Evolutionary conservation across 73 alveolate species (phyloP).

Genomic region (Tetrahymena malaccensis): DNA sequence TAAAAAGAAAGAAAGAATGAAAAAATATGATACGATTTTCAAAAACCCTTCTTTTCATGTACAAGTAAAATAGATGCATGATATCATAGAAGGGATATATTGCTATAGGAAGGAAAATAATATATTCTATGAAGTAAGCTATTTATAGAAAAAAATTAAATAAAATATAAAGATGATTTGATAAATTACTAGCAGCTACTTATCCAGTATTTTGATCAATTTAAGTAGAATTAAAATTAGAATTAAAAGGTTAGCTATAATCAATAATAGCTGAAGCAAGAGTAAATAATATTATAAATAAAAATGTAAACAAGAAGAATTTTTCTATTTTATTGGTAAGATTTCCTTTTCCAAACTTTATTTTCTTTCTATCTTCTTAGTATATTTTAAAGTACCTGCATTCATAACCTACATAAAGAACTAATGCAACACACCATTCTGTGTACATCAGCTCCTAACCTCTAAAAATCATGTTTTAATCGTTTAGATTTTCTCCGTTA

Average conservation of each 20-base stretch:
- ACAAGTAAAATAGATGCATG: not conserved
- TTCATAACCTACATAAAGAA: constrained; percentile 7
- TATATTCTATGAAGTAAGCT: not conserved
- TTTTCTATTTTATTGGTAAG: not conserved
- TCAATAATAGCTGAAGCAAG: not conserved
- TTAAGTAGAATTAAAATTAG: not conserved
- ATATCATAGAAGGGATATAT: not conserved
- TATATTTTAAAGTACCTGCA: constrained; percentile 15
- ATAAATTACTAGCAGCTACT: not conserved
- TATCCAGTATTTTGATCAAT: not conserved
- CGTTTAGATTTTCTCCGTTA: constrained; percentile 12
- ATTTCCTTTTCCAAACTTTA: constrained; percentile 11
- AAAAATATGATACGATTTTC: not conserved
- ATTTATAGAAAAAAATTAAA: not conserved
- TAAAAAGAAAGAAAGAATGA: not conserved
- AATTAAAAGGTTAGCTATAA: not conserved
- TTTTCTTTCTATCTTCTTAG: not conserved
- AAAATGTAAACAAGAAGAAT: not conserved
- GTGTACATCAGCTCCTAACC: constrained; percentile 16
- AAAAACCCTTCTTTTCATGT: not conserved
- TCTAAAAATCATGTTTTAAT: constrained; percentile 6
- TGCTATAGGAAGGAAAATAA: not conserved
- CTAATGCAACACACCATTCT: constrained; percentile 16
- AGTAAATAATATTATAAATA: not conserved
- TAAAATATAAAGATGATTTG: not conserved